These are phyloP conservation scores for Exidia glandulosa DNA, from an alignment of 768 basidiomycete species.

Conservation along the genomic window DNA sequence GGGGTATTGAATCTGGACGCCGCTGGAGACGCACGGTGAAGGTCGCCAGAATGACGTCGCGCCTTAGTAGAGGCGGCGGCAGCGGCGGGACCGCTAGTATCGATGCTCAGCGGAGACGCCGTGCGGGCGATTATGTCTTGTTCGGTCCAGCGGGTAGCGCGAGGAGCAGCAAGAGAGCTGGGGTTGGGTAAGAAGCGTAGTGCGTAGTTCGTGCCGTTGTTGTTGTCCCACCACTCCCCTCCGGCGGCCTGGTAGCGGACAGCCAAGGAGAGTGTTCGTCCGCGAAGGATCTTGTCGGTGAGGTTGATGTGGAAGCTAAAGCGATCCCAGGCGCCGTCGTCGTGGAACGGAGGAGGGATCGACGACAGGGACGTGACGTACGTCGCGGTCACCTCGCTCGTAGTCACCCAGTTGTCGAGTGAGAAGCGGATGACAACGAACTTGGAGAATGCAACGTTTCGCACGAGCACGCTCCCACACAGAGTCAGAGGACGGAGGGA, in stretches of 20 bases:
- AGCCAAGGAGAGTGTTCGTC: constrained; percentile 67
- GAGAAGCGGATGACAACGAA: constrained; percentile 85
- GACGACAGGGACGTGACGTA: constrained; percentile 37
- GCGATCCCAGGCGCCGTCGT: constrained; percentile 33
- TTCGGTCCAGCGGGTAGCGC: background rate
- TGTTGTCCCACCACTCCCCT: constrained; percentile 89
- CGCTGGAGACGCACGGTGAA: background rate
- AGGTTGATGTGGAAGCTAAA: constrained; percentile 71
- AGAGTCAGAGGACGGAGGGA: background rate
- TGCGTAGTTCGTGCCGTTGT: constrained; percentile 64
- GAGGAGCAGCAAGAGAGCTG: background rate
- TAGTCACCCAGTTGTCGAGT: constrained; percentile 91
- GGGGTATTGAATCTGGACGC: background rate
- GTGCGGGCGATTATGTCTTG: background rate
- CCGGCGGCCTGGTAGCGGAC: constrained; percentile 47
- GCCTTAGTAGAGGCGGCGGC: background rate
- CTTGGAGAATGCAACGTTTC: constrained; percentile 83
- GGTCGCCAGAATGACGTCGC: background rate
- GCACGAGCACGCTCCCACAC: constrained; percentile 43
- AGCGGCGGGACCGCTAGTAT: background rate
- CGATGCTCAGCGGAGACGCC: background rate
- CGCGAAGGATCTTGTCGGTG: constrained; percentile 63
- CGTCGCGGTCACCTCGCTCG: constrained; percentile 78
- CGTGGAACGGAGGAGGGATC: background rate
- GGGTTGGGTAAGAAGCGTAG: constrained; percentile 39